These are phyloP conservation scores for Fusarium concolor DNA, from an alignment of 2,329 filamentous ascomycete species.

Conservation along the genomic window DNA sequence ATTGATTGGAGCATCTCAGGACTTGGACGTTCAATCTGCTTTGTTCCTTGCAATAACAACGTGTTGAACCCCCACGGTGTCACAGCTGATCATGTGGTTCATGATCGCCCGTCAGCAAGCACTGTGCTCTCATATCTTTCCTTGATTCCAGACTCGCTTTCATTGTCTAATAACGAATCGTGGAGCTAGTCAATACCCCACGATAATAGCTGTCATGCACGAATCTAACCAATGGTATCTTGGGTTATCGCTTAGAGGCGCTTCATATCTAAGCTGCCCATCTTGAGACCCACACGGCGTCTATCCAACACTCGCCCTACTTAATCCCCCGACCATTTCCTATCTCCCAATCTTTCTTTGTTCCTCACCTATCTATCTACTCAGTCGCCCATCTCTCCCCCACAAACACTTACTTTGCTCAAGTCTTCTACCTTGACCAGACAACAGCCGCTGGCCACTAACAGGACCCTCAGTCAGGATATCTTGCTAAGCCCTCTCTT, in stretches of 20 bases:
- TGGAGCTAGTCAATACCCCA: conserved; percentile 29
- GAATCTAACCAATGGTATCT: conserved; percentile 22
- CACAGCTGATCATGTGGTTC: conserved; percentile 33
- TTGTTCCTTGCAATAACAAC: conserved; percentile 27
- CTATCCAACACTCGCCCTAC: conserved; percentile 26
- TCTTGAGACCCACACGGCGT: conserved; percentile 28
- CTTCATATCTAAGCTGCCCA: conserved; percentile 37
- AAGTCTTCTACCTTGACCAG: conserved; percentile 18
- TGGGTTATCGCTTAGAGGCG: conserved; percentile 1
- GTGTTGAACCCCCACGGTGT: conserved; percentile 28
- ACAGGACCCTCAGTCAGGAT: conserved; percentile 40
- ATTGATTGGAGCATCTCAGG: conserved; percentile 25
- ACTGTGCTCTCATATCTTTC: conserved; percentile 32
- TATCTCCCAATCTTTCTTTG: conserved; percentile 9
- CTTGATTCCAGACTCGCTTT: conserved; percentile 23
- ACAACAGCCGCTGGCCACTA: conserved; percentile 39
- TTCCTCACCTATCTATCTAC: conserved; percentile 17
- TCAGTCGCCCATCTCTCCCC: conserved; percentile 3
- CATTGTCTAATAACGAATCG: conserved; percentile 14
- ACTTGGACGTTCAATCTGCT: conserved; percentile 25
- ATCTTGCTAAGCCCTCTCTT: conserved; percentile 41
- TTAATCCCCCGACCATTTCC: conserved; percentile 32
- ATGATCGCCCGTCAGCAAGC: conserved; percentile 27
- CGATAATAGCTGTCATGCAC: conserved; percentile 30
- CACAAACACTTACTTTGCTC: conserved; percentile 20